Conservation (phyloP, 306 rosid species). For the Inga oerstediana region DNA sequence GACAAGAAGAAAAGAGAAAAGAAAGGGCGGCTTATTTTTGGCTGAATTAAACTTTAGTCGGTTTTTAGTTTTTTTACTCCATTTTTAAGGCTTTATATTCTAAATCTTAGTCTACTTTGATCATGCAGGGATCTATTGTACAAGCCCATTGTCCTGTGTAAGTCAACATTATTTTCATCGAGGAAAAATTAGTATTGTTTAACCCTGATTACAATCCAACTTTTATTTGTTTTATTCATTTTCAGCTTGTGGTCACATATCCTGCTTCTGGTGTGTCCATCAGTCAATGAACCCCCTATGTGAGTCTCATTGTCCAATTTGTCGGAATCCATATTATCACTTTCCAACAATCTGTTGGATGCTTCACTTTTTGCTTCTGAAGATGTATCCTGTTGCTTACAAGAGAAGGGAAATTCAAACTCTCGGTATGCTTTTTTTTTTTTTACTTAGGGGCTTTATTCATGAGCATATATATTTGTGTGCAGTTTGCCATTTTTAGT, state of each 20-base stretch:
- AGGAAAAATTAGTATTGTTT: slow-evolving; percentile 8
- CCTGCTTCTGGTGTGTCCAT: slow-evolving; percentile 94
- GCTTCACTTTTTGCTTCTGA: slow-evolving; percentile 77
- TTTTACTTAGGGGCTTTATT: not conserved
- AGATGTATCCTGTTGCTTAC: slow-evolving; percentile 66
- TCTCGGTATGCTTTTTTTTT: slow-evolving; percentile 51
- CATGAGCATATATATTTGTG: slow-evolving; percentile 2
- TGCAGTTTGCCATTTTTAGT: slow-evolving; percentile 11
- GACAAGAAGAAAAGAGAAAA: not conserved
- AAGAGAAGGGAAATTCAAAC: slow-evolving; percentile 60
- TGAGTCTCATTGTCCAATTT: slow-evolving; percentile 76
- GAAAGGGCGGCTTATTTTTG: not conserved
- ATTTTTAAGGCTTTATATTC: slow-evolving; percentile 19
- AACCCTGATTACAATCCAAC: not conserved
- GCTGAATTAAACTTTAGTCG: slow-evolving; percentile 19
- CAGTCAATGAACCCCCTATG: slow-evolving; percentile 47
- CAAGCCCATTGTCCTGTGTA: slow-evolving; percentile 92
- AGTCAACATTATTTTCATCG: slow-evolving; percentile 36
- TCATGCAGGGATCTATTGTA: slow-evolving; percentile 77
- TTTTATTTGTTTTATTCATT: not conserved
- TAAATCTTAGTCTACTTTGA: slow-evolving; percentile 27
- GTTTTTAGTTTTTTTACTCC: slow-evolving; percentile 3
- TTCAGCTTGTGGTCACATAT: slow-evolving; percentile 90
- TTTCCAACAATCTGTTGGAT: slow-evolving; percentile 73
- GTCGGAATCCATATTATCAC: slow-evolving; percentile 69